Evolutionary conservation across 1,284 basidiomycete species (phyloP), one percentile per base, ranked within the genome.

Genomic region (Moesziomyces sp.): DNA sequence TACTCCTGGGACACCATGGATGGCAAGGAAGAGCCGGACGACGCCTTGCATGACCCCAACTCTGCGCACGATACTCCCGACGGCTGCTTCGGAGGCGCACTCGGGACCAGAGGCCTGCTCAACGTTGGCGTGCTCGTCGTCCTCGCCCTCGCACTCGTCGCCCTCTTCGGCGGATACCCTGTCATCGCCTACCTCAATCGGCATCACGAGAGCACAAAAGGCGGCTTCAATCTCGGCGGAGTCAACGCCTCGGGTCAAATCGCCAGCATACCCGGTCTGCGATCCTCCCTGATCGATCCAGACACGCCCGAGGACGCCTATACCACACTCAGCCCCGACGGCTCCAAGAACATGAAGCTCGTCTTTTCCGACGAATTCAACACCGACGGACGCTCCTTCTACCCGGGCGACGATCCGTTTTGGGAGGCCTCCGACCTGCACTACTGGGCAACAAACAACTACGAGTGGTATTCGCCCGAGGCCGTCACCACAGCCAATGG

Each of bases 401-500:
- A 86, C 65, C 85, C 86, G 18, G 87, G 87, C 26, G 88, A 88
- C 63, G 88, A 88, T 66, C 88, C 88, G 0, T 88, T 90, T 77
- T 91, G 91, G 91, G 91, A 92, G 83, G 91, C 91, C 5, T 89
- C 87, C 18, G 85, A 87, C 70, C 69, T 86, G 60, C 89, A 92
- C 83, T 94, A 94, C 83, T 90, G 91, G 91, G 88, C 65, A 1
- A 81, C 77, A 18, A 74, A 77, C 58, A 80, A 82, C 48, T 81
- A 73, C 60, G 78, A 77, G 50, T 78, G 74, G 78, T 91, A 94
- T 84, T 91, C 93, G 77, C 94, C 95, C 1, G 88, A 87, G 16
- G 90, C 91, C 6, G 86, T 94, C 68, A 92, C 89, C 1, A 99
- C 96, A 1, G 86, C 85, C 58, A 87, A 89, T 73, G 96, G 96